These are phyloP conservation scores for Tolypocladium tropicale DNA, from an alignment of 2,329 filamentous ascomycete species.

Conservation along the genomic window DNA sequence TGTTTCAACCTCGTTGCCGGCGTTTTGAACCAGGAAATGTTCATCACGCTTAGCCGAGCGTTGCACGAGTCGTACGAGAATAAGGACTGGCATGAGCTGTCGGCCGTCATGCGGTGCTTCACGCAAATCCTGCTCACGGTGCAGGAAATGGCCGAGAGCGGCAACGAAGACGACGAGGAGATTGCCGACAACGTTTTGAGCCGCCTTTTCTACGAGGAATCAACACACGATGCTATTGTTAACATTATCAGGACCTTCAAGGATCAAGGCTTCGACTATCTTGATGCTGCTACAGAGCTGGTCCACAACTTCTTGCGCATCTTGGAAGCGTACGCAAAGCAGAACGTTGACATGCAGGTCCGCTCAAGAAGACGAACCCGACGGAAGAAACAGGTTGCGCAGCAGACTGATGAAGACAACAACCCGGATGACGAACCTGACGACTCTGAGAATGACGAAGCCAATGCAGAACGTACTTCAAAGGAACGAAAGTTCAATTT, in stretches of 20 bases:
- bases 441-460: constrained; percentile 62
- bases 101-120: constrained; percentile 85
- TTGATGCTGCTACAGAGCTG: constrained; percentile 86
- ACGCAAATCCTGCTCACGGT: constrained; percentile 89
- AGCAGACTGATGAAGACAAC: constrained; percentile 19
- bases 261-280: constrained; percentile 85
- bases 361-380: constrained; percentile 67
- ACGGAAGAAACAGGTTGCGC: constrained; percentile 60
- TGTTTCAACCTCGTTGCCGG: constrained; percentile 81
- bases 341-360: constrained; percentile 88
- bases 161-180: constrained; percentile 86
- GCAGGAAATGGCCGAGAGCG: constrained; percentile 80
- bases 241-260: constrained; percentile 79
- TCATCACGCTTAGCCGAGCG: constrained; percentile 74
- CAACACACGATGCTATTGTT: constrained; percentile 80
- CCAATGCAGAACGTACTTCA: constrained; percentile 57
- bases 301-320: constrained; percentile 87
- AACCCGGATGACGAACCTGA: constrained; percentile 46
- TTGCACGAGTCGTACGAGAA: constrained; percentile 72
- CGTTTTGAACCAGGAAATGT: constrained; percentile 90
- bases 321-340: constrained; percentile 86
- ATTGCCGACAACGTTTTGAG: constrained; percentile 96
- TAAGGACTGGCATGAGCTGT: constrained; percentile 80
- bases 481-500: constrained; percentile 94
- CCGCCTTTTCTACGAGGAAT: constrained; percentile 96